A percentile compares a stretch with the other conserved stretches of the same genome.
Evolutionary conservation across 306 rosid species (phyloP).

Genomic region (Cucurbita moschata): DNA sequence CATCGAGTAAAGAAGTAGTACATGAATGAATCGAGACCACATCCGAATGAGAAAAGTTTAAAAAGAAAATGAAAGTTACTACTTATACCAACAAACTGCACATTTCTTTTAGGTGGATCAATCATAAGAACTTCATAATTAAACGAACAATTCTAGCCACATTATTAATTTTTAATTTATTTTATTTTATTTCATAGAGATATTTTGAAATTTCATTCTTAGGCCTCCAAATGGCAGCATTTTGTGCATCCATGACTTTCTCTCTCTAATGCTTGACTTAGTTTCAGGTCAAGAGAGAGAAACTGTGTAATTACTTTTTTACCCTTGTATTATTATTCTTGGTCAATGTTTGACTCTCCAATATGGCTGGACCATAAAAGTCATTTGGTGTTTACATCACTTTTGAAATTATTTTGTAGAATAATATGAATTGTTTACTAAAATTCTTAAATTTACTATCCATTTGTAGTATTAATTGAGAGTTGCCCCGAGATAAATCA

Average conservation of each 20-base stretch:
- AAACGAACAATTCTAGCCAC: too few relatives aligned
- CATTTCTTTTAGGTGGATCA: too few relatives aligned
- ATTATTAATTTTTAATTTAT: neutral
- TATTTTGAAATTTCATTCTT: constrained; percentile 17
- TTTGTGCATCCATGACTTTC: constrained; percentile 16
- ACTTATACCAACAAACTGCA: too few relatives aligned
- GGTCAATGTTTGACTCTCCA: neutral
- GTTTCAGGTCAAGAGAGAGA: neutral
- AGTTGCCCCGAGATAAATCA: too few relatives aligned
- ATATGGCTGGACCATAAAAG: neutral
- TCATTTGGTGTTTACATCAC: neutral
- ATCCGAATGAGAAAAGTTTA: too few relatives aligned
- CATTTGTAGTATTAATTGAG: too few relatives aligned
- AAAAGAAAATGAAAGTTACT: too few relatives aligned
- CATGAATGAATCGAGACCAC: too few relatives aligned
- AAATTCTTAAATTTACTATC: too few relatives aligned
- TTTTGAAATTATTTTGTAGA: neutral
- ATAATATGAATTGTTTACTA: too few relatives aligned
- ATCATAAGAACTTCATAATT: too few relatives aligned
- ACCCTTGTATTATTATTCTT: neutral
- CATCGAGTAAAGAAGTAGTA: too few relatives aligned
- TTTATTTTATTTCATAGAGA: neutral
- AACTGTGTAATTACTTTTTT: neutral
- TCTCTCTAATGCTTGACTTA: constrained; percentile 33
- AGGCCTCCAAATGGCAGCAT: constrained; percentile 61